Conservation (phyloP, 768 basidiomycete genomes). For the Coprinopsis sp. region DNA sequence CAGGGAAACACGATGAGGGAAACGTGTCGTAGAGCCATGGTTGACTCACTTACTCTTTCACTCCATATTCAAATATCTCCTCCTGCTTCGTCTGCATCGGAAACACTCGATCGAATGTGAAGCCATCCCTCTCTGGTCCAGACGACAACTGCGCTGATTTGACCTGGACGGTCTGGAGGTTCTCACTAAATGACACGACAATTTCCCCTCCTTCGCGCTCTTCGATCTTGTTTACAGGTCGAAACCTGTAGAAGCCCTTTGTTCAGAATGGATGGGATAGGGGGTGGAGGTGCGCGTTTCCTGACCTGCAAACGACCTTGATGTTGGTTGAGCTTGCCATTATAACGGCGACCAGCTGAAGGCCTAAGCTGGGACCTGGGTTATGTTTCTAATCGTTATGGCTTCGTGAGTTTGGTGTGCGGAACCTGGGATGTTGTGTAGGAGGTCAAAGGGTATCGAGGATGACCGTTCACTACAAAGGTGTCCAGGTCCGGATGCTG, state of each 20-base stretch:
- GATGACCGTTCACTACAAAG: neutral
- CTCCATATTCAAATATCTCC: conserved; percentile 98
- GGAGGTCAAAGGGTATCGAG: neutral
- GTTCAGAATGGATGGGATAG: neutral
- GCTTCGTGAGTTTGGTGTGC: neutral
- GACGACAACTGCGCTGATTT: conserved; percentile 62
- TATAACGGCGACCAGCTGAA: conserved; percentile 11
- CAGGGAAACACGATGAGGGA: conserved; percentile 17
- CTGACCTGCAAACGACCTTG: conserved; percentile 98
- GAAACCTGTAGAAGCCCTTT: conserved; percentile 57
- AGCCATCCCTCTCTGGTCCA: conserved; percentile 94
- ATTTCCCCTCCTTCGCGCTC: conserved; percentile 82
- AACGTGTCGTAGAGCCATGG: conserved; percentile 10
- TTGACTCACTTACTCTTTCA: conserved; percentile 74
- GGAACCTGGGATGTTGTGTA: neutral
- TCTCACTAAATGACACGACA: conserved; percentile 85
- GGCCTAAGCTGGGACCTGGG: neutral
- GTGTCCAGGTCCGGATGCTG: conserved; percentile 1
- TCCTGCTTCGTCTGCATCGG: conserved; percentile 85
- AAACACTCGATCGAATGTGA: conserved; percentile 96
- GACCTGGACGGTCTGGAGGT: conserved; percentile 78
- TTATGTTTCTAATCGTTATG: neutral
- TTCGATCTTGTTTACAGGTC: conserved; percentile 92
- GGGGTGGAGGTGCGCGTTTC: conserved; percentile 7
- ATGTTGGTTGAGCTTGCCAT: conserved; percentile 84